Conservation (phyloP, 805 yeast genomes). For the Teunomyces funiuensis region DNA sequence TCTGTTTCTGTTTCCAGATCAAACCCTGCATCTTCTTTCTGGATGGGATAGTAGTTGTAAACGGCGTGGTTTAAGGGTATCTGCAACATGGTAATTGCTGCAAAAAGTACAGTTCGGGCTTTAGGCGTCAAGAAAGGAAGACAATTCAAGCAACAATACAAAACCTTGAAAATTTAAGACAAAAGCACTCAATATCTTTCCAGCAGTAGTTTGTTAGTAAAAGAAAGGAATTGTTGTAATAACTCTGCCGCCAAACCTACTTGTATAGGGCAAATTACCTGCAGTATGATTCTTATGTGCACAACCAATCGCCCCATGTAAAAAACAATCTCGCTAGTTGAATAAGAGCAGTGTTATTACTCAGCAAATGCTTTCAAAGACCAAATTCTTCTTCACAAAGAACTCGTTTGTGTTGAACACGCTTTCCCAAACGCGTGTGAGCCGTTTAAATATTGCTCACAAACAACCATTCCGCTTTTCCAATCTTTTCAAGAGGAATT, state of each 20-base stretch:
- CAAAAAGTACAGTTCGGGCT: too few species aligned
- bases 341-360: constrained; percentile 1
- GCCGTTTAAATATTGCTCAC: constrained; percentile 18
- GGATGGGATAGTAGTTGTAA: not conserved
- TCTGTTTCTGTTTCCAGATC: not conserved
- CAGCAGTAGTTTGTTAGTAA: too few species aligned
- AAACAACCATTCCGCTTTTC: constrained; percentile 1
- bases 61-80: not conserved
- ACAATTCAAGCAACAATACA: too few species aligned
- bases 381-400: constrained; percentile 59
- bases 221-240: not conserved
- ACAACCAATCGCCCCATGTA: not conserved
- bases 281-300: not conserved
- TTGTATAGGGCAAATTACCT: not conserved
- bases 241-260: not conserved
- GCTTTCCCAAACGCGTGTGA: constrained; percentile 20
- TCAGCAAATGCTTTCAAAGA: constrained; percentile 38
- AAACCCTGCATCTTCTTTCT: not conserved
- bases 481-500: constrained; percentile 3
- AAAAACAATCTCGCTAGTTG: not conserved
- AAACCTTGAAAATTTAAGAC: not conserved
- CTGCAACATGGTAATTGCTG: not conserved
- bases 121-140: too few species aligned
- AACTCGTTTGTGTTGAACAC: constrained; percentile 48
- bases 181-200: not conserved